Evolutionary conservation across 148 eudicot genomes (phyloP).

Genomic region (Camellia japonica): DNA sequence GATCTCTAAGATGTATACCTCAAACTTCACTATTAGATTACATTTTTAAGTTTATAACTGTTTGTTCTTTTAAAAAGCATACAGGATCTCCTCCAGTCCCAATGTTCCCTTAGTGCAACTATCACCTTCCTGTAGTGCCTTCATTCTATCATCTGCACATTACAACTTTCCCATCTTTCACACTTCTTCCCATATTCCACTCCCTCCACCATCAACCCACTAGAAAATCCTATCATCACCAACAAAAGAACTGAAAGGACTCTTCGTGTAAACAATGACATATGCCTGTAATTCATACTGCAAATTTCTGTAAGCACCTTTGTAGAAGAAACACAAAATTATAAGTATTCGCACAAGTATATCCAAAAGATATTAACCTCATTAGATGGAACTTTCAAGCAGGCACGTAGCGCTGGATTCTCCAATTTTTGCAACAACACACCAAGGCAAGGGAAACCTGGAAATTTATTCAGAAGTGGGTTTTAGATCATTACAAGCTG

Average conservation of each 20-base stretch:
- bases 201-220: neutral
- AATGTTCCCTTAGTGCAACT: neutral
- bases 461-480: constrained; percentile 18
- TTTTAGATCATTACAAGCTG: constrained; percentile 4
- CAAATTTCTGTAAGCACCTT: neutral
- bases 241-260: neutral
- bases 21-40: neutral
- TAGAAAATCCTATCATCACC: neutral
- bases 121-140: too few species aligned
- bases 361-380: constrained; percentile 55
- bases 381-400: constrained; percentile 79
- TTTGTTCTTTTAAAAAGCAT: neutral
- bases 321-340: neutral
- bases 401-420: constrained; percentile 91
- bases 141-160: too few species aligned
- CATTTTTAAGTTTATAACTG: too few species aligned
- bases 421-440: constrained; percentile 91
- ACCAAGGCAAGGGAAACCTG: constrained; percentile 97
- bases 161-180: too few species aligned
- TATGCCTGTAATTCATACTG: too few species aligned
- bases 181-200: neutral
- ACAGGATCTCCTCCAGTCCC: neutral
- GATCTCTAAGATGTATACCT: neutral
- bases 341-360: neutral
- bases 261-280: neutral